A percentile compares a stretch with the other conserved stretches of the same genome.
Evolutionary conservation across 1,284 basidiomycete genomes (phyloP).

Genomic region (Caloboletus inedulis): DNA sequence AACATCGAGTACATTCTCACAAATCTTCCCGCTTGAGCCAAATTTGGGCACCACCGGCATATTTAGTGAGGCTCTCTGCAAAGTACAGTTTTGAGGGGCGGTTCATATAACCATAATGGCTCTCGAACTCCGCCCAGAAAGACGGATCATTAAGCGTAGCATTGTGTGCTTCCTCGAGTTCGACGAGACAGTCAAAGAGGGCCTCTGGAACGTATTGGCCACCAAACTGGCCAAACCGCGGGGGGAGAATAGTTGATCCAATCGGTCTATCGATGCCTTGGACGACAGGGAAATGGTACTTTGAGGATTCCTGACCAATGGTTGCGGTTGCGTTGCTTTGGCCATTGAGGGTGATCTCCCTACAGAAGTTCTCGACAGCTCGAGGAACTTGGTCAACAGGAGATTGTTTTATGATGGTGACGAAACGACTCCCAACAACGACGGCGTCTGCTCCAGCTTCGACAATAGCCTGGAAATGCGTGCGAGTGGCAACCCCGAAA

Average conservation of each 20-base stretch:
- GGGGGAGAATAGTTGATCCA: not conserved
- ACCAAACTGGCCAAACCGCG: constrained; percentile 2
- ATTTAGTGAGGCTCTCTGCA: not conserved
- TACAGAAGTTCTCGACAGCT: constrained; percentile 1
- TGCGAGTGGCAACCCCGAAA: not conserved
- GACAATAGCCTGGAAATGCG: not conserved
- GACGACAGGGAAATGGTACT: constrained; percentile 1
- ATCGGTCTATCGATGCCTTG: constrained; percentile 1
- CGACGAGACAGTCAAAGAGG: constrained; percentile 5
- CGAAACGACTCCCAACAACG: not conserved
- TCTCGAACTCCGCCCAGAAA: constrained; percentile 3
- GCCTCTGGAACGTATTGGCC: constrained; percentile 6
- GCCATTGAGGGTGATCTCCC: not conserved
- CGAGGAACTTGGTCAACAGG: not conserved
- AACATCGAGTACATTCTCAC: not conserved
- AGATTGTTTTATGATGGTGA: not conserved
- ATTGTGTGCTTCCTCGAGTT: constrained; percentile 4
- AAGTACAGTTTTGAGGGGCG: not conserved
- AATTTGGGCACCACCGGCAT: not conserved
- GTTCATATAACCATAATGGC: not conserved
- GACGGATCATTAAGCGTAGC: not conserved
- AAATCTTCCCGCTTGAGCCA: constrained; percentile 6
- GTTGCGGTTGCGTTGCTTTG: not conserved
- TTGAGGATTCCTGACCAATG: not conserved
- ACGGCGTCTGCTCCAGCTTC: not conserved